These are phyloP conservation scores for Colletotrichum musae DNA, from an alignment of 2,329 filamentous ascomycete genomes.

Conservation along the genomic window DNA sequence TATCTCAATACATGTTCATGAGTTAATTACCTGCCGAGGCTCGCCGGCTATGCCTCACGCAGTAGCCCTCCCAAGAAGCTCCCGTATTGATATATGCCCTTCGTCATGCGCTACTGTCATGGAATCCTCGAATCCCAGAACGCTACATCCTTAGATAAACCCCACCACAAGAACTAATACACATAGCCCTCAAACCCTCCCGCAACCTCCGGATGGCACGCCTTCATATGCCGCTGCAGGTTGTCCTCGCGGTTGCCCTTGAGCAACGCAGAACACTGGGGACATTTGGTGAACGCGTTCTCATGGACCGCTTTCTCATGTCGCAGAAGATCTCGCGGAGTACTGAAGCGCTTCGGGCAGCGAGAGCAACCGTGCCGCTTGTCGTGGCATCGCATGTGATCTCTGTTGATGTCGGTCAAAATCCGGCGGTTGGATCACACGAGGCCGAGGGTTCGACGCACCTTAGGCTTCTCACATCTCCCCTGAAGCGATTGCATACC, in stretches of 20 bases:
- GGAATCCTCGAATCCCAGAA: too few relatives aligned
- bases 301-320: neutral
- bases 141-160: too few relatives aligned
- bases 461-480: constrained; percentile 2
- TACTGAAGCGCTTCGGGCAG: constrained; percentile 1
- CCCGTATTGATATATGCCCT: too few relatives aligned
- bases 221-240: neutral
- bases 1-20: too few relatives aligned
- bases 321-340: neutral
- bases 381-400: constrained; percentile 14
- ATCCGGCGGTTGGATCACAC: neutral
- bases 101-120: too few relatives aligned
- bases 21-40: too few relatives aligned
- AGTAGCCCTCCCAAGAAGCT: too few relatives aligned
- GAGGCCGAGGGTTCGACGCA: neutral
- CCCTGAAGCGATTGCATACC: neutral
- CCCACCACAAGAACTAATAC: neutral
- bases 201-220: neutral
- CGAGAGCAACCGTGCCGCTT: neutral
- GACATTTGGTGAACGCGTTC: neutral
- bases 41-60: too few relatives aligned
- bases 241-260: neutral
- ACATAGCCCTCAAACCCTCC: neutral
- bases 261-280: neutral
- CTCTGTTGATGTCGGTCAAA: neutral